Base-by-base conservation (phyloP, 2,329 filamentous ascomycete species). In the Ilyonectria sp. region DNA sequence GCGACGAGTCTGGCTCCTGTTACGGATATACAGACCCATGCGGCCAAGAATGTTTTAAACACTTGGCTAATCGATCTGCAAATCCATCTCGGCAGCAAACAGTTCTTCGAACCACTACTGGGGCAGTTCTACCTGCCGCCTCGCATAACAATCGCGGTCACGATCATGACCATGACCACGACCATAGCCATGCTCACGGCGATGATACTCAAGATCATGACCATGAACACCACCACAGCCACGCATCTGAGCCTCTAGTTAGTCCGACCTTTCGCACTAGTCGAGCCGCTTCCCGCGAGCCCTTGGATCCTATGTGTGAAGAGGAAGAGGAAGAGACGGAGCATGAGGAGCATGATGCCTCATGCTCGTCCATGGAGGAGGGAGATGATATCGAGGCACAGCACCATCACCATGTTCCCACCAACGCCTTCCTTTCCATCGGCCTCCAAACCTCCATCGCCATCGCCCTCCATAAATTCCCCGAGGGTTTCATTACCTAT, bases 381-480 rank as follows among this genome's bases (percentile, higher is more conserved):
- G 80, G 79, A 2, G 86, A 87, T 37, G 50, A 88, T 59, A n/a
- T 82, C 6, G 86, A 88, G 67, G 82, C 83, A 6, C 84, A 85
- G 67, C 94, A 98, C 77, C 95, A 99, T 77, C 95, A 99, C 80
- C 96, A 99, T 79, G 95, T 98, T 3, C 94, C 95, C 0, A 91
- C 93, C 69, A 98, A 98, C 76, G 94, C 94, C 6, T 99, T 98
- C 79, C 86, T 98, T 69, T 93, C 93, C 59, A 96, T 98, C 67
- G 95, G 96, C n/a, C 88, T 99, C 1, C 96, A 99, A 80, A 98
- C 96, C 0, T 95, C 94, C 17, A 91, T 98, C 57, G 96, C 96
- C 6, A 98, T 99, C 70, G 94, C 95, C 8, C 85, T 99, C 1
- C 96, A 99, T 84, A 99, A 99, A 79, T 92, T 98, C 40, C 96